A percentile compares a stretch with the other conserved stretches of the same genome.
phyloP scores from a whole-genome alignment of 2,329 filamentous ascomycete species.

The Verticillium isaacii region DNA sequence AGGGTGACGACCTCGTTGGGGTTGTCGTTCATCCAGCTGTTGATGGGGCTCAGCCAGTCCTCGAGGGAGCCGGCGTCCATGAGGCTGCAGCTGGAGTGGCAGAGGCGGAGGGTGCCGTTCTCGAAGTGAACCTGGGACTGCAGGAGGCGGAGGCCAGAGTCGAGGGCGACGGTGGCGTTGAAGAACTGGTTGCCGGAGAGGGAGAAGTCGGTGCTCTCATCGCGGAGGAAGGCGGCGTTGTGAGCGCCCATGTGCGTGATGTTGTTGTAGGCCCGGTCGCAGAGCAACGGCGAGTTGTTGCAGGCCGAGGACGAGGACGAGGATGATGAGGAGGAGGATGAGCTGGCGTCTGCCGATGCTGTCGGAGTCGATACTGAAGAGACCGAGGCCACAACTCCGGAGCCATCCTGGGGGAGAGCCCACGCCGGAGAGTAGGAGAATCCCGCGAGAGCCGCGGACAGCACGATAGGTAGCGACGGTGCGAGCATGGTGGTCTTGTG shows the following conservation, averaged over 20 bases:
- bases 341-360: slow-evolving; percentile 9
- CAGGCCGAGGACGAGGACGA: slow-evolving; percentile 47
- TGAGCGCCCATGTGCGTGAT: slow-evolving; percentile 77
- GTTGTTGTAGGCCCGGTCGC: slow-evolving; percentile 65
- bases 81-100: slow-evolving; percentile 63
- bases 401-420: not conserved
- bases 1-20: slow-evolving; percentile 73
- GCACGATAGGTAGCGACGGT: not conserved
- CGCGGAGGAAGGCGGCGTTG: slow-evolving; percentile 67
- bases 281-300: slow-evolving; percentile 77
- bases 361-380: slow-evolving; percentile 7
- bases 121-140: slow-evolving; percentile 66
- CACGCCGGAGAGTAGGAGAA: not conserved
- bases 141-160: slow-evolving; percentile 66
- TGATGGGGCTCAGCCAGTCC: slow-evolving; percentile 60
- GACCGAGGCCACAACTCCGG: slow-evolving; percentile 8
- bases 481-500: not conserved
- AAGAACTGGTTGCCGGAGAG: slow-evolving; percentile 68
- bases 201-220: slow-evolving; percentile 55
- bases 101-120: slow-evolving; percentile 58
- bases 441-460: not conserved
- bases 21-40: slow-evolving; percentile 64
- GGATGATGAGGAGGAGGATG: slow-evolving; percentile 6
- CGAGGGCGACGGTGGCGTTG: slow-evolving; percentile 66
- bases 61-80: slow-evolving; percentile 65